These are phyloP conservation scores for Serendipita sp. DNA, from an alignment of 768 basidiomycete genomes.

Conservation along the genomic window DNA sequence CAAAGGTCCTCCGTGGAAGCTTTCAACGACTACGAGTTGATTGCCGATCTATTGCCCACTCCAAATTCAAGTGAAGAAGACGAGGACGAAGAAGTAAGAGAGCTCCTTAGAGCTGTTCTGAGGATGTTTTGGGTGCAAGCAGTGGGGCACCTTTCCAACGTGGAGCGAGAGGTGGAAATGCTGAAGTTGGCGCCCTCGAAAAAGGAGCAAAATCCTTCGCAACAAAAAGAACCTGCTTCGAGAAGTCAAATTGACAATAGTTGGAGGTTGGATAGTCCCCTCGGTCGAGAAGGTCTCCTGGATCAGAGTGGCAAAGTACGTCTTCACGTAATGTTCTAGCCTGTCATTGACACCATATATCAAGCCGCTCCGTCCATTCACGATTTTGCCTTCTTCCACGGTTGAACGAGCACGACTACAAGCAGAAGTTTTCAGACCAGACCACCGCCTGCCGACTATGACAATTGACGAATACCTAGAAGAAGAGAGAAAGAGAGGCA, in stretches of 20 bases:
- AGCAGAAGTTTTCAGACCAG: slow-evolving; percentile 68
- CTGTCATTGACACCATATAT: slow-evolving; percentile 9
- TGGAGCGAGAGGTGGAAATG: slow-evolving; percentile 58
- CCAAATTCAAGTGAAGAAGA: slow-evolving; percentile 28
- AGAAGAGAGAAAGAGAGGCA: slow-evolving; percentile 69
- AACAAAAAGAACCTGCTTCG: slow-evolving; percentile 24
- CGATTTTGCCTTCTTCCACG: slow-evolving; percentile 63
- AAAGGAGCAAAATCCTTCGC: slow-evolving; percentile 17
- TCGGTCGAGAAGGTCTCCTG: slow-evolving; percentile 31
- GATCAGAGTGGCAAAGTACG: slow-evolving; percentile 64
- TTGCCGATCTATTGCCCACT: slow-evolving; percentile 43
- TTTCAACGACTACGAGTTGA: slow-evolving; percentile 44
- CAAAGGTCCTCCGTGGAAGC: slow-evolving; percentile 24
- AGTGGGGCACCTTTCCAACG: slow-evolving; percentile 46
- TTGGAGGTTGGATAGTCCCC: slow-evolving; percentile 58
- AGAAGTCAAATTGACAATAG: slow-evolving; percentile 33
- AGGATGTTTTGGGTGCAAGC: slow-evolving; percentile 59
- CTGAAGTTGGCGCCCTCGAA: slow-evolving; percentile 35
- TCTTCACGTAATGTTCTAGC: not conserved
- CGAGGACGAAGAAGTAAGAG: slow-evolving; percentile 49
- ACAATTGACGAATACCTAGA: slow-evolving; percentile 87
- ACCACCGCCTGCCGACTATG: slow-evolving; percentile 85
- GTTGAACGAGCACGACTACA: slow-evolving; percentile 57
- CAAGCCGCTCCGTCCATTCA: slow-evolving; percentile 83
- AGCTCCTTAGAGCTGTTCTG: slow-evolving; percentile 52